Percentiles rank a stretch among this genome's conserved stretches.
Evolutionary conservation across 2,329 filamentous ascomycete genomes (phyloP).

Genomic region (Diplodia scrobiculata): DNA sequence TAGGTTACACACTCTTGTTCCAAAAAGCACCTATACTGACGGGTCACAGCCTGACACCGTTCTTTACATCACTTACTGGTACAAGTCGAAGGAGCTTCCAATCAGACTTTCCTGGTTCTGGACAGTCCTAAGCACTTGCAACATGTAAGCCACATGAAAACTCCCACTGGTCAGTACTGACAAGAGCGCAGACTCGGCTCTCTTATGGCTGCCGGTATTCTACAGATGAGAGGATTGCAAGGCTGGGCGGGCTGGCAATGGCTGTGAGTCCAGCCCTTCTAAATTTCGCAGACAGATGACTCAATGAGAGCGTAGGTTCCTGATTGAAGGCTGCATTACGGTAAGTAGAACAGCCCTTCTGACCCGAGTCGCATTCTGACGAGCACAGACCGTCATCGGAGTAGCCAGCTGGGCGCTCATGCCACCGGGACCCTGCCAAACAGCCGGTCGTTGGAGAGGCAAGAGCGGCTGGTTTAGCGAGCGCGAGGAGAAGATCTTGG

Average conservation of each 20-base stretch:
- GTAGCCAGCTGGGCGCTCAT: slow-evolving; percentile 48
- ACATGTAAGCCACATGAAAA: not conserved
- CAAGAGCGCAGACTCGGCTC: slow-evolving; percentile 50
- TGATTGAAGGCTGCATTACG: slow-evolving; percentile 49
- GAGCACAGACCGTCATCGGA: slow-evolving; percentile 49
- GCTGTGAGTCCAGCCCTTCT: slow-evolving; percentile 45
- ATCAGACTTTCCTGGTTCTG: slow-evolving; percentile 65
- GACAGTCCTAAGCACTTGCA: slow-evolving; percentile 52
- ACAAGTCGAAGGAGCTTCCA: slow-evolving; percentile 65
- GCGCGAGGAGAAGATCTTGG: slow-evolving; percentile 20
- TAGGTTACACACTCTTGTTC: not conserved
- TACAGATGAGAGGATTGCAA: slow-evolving; percentile 47
- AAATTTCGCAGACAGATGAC: not conserved
- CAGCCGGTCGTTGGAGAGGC: slow-evolving; percentile 13
- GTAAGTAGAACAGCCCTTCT: slow-evolving; percentile 33
- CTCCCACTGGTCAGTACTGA: slow-evolving; percentile 33
- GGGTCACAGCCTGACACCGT: slow-evolving; percentile 51
- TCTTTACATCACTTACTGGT: slow-evolving; percentile 67
- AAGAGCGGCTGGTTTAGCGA: slow-evolving; percentile 18
- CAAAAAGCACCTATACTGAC: not conserved
- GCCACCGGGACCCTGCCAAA: slow-evolving; percentile 12
- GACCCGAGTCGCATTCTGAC: not conserved
- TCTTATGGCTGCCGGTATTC: slow-evolving; percentile 51
- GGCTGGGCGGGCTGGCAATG: slow-evolving; percentile 55
- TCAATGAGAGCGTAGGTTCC: not conserved